A percentile compares a stretch with the other conserved stretches of the same genome.
Evolutionary conservation across 2,329 filamentous ascomycete genomes (phyloP).

Genomic region (Clonostachys byssicola): DNA sequence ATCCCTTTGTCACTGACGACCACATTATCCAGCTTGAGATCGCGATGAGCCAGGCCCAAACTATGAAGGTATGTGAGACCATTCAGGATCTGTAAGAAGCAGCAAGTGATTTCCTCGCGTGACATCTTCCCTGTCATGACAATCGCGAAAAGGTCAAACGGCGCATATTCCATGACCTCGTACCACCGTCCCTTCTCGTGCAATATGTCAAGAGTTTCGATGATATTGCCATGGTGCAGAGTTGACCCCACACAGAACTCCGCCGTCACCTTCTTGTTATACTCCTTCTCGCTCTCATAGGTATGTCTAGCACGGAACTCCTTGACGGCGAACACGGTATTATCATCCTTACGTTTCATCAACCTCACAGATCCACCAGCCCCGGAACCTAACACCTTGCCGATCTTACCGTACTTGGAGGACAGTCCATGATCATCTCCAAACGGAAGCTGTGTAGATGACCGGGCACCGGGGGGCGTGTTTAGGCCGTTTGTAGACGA

Average conservation of each 20-base stretch:
- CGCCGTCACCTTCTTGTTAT: constrained; percentile 95
- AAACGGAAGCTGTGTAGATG: constrained; percentile 72
- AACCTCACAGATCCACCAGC: constrained; percentile 91
- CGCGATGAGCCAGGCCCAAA: constrained; percentile 90
- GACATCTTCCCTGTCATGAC: constrained; percentile 99
- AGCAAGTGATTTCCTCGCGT: constrained; percentile 84
- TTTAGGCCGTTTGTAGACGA: constrained; percentile 46
- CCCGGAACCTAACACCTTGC: constrained; percentile 87
- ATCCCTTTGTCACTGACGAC: constrained; percentile 95
- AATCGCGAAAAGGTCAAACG: constrained; percentile 92
- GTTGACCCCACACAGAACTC: constrained; percentile 98
- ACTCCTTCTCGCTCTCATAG: constrained; percentile 92
- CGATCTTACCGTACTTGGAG: constrained; percentile 93
- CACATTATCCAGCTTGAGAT: constrained; percentile 96
- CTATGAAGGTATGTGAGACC: constrained; percentile 93
- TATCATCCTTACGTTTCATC: constrained; percentile 90
- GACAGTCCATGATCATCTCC: constrained; percentile 88
- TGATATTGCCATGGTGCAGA: constrained; percentile 95
- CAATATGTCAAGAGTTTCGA: constrained; percentile 94
- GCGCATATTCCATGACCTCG: constrained; percentile 98
- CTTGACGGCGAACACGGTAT: constrained; percentile 94
- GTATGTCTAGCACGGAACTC: constrained; percentile 90
- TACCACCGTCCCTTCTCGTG: constrained; percentile 94
- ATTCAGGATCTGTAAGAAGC: constrained; percentile 89
- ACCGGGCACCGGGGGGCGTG: constrained; percentile 40